A percentile compares a stretch with the other conserved stretches of the same genome.
These are phyloP conservation scores for Mollisiaceae sp. DNA, from an alignment of 2,329 filamentous ascomycete species.

Conservation along the genomic window DNA sequence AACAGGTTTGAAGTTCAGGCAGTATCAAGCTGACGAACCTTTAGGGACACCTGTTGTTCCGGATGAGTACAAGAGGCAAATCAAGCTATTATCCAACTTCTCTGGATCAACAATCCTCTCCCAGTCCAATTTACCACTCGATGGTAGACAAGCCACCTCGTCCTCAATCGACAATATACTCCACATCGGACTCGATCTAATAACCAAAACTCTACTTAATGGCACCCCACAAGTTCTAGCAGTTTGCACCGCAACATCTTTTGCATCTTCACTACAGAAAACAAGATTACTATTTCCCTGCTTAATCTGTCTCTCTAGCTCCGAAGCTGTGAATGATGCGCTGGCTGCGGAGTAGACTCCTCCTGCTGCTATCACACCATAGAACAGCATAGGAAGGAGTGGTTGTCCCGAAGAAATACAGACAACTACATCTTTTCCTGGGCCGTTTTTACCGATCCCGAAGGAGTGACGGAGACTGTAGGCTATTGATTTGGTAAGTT, in stretches of 20 bases:
- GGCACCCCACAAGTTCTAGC: slow-evolving; percentile 56
- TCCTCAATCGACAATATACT: slow-evolving; percentile 44
- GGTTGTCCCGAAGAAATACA: slow-evolving; percentile 62
- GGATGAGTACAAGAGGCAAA: slow-evolving; percentile 80
- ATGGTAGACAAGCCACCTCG: slow-evolving; percentile 42
- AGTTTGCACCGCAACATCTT: slow-evolving; percentile 51
- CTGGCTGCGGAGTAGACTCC: slow-evolving; percentile 63
- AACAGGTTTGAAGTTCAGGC: not conserved
- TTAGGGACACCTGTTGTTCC: slow-evolving; percentile 85
- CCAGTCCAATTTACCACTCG: slow-evolving; percentile 55
- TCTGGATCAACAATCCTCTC: slow-evolving; percentile 54
- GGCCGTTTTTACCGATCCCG: slow-evolving; percentile 55
- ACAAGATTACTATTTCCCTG: slow-evolving; percentile 49
- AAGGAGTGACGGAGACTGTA: slow-evolving; percentile 60
- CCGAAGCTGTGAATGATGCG: slow-evolving; percentile 53
- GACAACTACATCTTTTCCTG: slow-evolving; percentile 58
- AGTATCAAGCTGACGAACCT: slow-evolving; percentile 56
- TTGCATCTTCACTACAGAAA: slow-evolving; percentile 54
- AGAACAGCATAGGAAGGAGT: slow-evolving; percentile 59
- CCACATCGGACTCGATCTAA: slow-evolving; percentile 47
- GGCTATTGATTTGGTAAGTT: slow-evolving; percentile 57
- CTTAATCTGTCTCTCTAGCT: slow-evolving; percentile 55
- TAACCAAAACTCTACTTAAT: slow-evolving; percentile 54
- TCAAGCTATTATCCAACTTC: slow-evolving; percentile 54
- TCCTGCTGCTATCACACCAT: slow-evolving; percentile 61